Conservation (phyloP, 352 stramenopile species). For the Globisporangium yorkense region DNA sequence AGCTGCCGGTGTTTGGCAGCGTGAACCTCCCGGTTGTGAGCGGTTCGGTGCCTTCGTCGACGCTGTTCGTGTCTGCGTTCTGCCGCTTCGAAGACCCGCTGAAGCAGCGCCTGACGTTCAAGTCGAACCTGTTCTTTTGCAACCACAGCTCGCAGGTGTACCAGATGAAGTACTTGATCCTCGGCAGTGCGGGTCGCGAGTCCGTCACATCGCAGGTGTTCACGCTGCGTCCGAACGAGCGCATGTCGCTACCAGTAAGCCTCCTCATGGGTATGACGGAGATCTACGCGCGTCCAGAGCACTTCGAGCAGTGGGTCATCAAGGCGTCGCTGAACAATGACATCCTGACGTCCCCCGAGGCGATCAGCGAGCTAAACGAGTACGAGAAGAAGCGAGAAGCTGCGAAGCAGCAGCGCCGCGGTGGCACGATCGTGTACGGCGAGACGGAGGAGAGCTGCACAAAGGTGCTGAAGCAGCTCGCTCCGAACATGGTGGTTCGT, state of each 20-base stretch:
- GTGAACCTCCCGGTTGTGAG: constrained; percentile 52
- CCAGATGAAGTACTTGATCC: constrained; percentile 65
- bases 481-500: constrained; percentile 66
- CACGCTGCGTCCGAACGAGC: constrained; percentile 52
- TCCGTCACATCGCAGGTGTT: constrained; percentile 54
- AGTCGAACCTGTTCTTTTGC: constrained; percentile 77
- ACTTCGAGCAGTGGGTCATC: constrained; percentile 71
- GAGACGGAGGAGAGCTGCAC: constrained; percentile 71
- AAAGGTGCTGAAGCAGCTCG: constrained; percentile 66
- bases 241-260: constrained; percentile 56
- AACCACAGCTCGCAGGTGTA: constrained; percentile 76
- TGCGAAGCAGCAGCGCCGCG: constrained; percentile 50
- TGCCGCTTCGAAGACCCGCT: constrained; percentile 64
- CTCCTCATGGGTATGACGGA: constrained; percentile 81
- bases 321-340: constrained; percentile 76
- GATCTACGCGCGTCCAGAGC: constrained; percentile 62
- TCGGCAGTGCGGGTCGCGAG: constrained; percentile 40
- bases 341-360: constrained; percentile 46
- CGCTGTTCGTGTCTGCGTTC: constrained; percentile 61
- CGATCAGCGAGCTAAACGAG: constrained; percentile 53
- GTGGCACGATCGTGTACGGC: constrained; percentile 66
- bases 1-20: constrained; percentile 51
- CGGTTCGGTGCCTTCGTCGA: constrained; percentile 25
- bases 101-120: constrained; percentile 60
- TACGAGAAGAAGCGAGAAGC: constrained; percentile 38